Conservation (phyloP, 371 early-diverging fungal species). For the Zychaea mexicana region DNA sequence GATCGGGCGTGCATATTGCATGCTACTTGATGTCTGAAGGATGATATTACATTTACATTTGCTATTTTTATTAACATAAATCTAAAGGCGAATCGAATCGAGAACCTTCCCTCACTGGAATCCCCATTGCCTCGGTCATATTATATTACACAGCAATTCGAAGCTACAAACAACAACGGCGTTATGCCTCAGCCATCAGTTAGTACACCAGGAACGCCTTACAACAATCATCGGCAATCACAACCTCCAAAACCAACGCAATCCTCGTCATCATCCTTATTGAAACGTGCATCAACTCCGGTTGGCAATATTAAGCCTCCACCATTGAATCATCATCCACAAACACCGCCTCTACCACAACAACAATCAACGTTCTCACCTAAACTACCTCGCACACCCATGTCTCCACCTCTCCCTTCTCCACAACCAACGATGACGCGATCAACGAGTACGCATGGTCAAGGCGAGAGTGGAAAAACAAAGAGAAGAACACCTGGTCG, state of each 20-base stretch:
- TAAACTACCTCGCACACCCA: constrained; percentile 15
- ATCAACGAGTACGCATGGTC: constrained; percentile 19
- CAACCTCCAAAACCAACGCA: constrained; percentile 24
- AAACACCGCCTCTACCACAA: neutral
- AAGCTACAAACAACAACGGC: neutral
- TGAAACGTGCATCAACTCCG: constrained; percentile 26
- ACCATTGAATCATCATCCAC: neutral
- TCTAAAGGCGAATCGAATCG: constrained; percentile 33
- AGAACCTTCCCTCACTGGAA: constrained; percentile 32
- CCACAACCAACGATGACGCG: constrained; percentile 22
- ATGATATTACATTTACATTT: too few relatives aligned
- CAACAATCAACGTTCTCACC: constrained; percentile 8
- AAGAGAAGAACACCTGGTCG: constrained; percentile 70
- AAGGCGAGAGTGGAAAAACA: constrained; percentile 27
- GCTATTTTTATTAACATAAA: too few relatives aligned
- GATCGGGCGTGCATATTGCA: too few relatives aligned
- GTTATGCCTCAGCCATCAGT: constrained; percentile 24
- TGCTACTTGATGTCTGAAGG: too few relatives aligned
- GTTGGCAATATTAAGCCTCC: constrained; percentile 9
- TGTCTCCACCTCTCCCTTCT: constrained; percentile 20
- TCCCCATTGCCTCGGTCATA: constrained; percentile 31
- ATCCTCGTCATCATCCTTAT: constrained; percentile 24
- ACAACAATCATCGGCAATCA: constrained; percentile 12
- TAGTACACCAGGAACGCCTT: constrained; percentile 22
- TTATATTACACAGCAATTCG: constrained; percentile 13